phyloP scores from a whole-genome alignment of 164 flowering plant genomes.

The Vitis labrusca region DNA sequence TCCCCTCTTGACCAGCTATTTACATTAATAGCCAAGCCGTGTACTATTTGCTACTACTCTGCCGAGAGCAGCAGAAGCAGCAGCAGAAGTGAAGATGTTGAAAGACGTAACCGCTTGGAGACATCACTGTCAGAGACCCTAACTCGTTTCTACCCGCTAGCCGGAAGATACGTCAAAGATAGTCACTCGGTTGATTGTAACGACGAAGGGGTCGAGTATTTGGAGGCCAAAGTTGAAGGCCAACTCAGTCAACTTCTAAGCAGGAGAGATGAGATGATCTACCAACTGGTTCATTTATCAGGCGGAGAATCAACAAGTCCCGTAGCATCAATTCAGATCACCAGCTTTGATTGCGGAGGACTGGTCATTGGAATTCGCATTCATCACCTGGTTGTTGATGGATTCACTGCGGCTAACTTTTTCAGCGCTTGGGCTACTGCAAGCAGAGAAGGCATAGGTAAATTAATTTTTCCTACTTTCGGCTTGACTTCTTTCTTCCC shows the following conservation, averaged over 20 bases:
- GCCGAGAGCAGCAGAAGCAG: no score
- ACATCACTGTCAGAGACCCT: no score
- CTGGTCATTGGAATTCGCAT: neutral
- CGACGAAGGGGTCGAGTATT: conserved; percentile 14
- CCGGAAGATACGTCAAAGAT: conserved; percentile 12
- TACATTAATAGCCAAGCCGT: no score
- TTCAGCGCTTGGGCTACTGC: conserved; percentile 9
- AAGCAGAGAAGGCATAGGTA: neutral
- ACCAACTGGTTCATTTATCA: neutral
- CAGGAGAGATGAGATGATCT: neutral
- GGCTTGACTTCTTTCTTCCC: neutral
- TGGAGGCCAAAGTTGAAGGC: conserved; percentile 3
- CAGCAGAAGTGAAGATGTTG: no score
- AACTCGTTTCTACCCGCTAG: conserved; percentile 3
- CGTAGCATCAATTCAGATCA: conserved; percentile 8
- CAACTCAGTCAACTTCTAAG: neutral
- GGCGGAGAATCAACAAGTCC: neutral
- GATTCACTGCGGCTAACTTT: neutral
- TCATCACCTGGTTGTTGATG: conserved; percentile 6
- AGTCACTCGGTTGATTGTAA: conserved; percentile 9
- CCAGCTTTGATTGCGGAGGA: conserved; percentile 19
- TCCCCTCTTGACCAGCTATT: no score
- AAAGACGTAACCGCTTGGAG: no score
- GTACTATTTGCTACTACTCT: no score
- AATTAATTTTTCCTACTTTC: neutral